These are phyloP conservation scores for Lipomyces yamadae DNA, from an alignment of 805 yeast species.

Conservation along the genomic window DNA sequence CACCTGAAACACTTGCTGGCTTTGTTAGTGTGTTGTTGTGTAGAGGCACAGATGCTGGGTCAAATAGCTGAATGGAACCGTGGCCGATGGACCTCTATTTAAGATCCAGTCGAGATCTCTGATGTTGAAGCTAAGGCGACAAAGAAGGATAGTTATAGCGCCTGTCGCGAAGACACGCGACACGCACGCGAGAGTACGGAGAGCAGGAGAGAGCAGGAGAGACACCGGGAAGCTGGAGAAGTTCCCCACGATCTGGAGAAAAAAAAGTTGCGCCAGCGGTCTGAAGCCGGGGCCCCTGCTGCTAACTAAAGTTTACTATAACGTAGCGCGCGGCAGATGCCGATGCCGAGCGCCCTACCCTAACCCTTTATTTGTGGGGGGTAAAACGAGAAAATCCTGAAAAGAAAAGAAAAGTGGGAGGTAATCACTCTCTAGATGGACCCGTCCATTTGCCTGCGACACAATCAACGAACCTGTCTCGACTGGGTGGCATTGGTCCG, in stretches of 20 bases:
- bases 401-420: too few species aligned
- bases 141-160: not conserved
- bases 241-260: not conserved
- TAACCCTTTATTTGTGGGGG: too few species aligned
- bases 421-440: too few species aligned
- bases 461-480: too few species aligned
- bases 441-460: too few species aligned
- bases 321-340: too few species aligned
- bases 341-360: too few species aligned
- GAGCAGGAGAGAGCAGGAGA: not conserved
- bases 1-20: not conserved
- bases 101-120: not conserved
- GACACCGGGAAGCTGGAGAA: not conserved
- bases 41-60: not conserved
- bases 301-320: too few species aligned
- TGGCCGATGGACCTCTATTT: not conserved
- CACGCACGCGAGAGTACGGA: slow-evolving; percentile 1
- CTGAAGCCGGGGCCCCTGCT: too few species aligned
- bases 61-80: not conserved
- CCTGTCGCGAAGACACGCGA: not conserved
- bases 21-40: not conserved
- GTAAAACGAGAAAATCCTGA: too few species aligned
- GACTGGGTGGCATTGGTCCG: too few species aligned
- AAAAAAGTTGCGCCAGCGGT: not conserved
- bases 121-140: not conserved